Percentiles rank a stretch among this genome's conserved stretches.
These are phyloP conservation scores for Cynara cardunculus DNA, from an alignment of 129 eudicot species.

Conservation along the genomic window DNA sequence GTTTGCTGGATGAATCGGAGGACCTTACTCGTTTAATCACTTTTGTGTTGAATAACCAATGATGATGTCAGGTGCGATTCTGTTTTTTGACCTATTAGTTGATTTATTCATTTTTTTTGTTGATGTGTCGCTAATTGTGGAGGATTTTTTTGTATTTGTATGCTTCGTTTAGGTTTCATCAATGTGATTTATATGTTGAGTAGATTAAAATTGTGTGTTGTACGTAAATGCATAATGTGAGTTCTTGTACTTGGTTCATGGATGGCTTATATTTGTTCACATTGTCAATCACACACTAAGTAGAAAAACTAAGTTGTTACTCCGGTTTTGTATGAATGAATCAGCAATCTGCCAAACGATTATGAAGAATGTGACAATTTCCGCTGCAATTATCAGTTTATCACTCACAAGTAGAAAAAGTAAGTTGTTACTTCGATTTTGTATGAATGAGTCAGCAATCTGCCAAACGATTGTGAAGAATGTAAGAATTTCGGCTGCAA, in stretches of 20 bases:
- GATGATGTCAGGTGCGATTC: conserved; percentile 19
- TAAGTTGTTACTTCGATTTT: background rate
- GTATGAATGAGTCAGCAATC: background rate
- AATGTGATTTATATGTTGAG: background rate
- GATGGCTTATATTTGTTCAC: conserved; percentile 3
- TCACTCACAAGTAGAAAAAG: background rate
- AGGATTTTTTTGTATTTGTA: background rate
- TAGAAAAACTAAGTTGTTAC: background rate
- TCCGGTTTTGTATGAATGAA: background rate
- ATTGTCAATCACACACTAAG: background rate
- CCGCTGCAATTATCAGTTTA: background rate
- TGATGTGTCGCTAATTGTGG: background rate
- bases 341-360: background rate
- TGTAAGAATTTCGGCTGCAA: background rate
- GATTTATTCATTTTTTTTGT: background rate
- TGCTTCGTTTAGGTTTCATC: conserved; percentile 15
- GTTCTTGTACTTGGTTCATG: background rate
- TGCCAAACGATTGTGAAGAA: background rate
- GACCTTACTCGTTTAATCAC: conserved; percentile 13
- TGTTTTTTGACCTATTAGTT: no score
- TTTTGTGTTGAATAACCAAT: conserved; percentile 5
- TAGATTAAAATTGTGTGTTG: background rate
- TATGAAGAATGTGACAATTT: background rate
- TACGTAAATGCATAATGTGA: background rate
- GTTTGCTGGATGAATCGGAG: conserved; percentile 11